A percentile compares a stretch with the other conserved stretches of the same genome.
Evolutionary conservation across 2,329 filamentous ascomycete species (phyloP).

Genomic region (Penicillium sp.): DNA sequence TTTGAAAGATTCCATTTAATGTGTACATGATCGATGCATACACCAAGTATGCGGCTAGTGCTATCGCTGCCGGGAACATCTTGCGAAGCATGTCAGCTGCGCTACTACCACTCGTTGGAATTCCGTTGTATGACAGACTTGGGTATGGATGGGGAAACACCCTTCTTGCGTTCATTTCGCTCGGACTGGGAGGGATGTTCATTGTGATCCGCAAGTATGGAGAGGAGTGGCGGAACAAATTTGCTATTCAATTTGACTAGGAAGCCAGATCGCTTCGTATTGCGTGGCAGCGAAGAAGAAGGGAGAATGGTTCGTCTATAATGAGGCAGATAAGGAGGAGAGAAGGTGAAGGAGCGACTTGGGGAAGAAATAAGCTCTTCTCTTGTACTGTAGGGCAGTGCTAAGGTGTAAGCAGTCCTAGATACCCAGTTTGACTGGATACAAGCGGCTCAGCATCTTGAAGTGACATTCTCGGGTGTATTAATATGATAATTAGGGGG

Average conservation of each 20-base stretch:
- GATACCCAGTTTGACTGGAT: no score
- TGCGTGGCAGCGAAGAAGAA: no score
- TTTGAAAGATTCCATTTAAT: conserved; percentile 38
- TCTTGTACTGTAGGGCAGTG: no score
- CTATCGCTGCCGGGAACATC: conserved; percentile 10
- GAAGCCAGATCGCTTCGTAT: no score
- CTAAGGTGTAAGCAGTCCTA: no score
- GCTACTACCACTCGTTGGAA: conserved; percentile 58
- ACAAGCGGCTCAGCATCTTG: no score
- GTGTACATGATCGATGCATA: conserved; percentile 11
- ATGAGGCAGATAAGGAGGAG: no score
- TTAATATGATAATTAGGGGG: no score
- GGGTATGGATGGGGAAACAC: conserved; percentile 63
- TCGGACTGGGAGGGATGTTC: conserved; percentile 52
- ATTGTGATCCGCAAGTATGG: background rate
- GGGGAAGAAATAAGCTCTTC: no score
- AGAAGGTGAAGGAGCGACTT: no score
- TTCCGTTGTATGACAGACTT: conserved; percentile 59
- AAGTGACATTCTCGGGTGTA: no score
- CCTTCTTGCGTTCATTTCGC: conserved; percentile 53
- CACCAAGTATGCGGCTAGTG: conserved; percentile 3
- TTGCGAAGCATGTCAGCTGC: conserved; percentile 52
- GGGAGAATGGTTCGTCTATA: no score
- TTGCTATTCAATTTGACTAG: background rate
- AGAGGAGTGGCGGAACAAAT: background rate